Evolutionary conservation across 176 grass and related monocot species (phyloP), one percentile per base, ranked within the genome.

Genomic region (Hyparrhenia diplandra): DNA sequence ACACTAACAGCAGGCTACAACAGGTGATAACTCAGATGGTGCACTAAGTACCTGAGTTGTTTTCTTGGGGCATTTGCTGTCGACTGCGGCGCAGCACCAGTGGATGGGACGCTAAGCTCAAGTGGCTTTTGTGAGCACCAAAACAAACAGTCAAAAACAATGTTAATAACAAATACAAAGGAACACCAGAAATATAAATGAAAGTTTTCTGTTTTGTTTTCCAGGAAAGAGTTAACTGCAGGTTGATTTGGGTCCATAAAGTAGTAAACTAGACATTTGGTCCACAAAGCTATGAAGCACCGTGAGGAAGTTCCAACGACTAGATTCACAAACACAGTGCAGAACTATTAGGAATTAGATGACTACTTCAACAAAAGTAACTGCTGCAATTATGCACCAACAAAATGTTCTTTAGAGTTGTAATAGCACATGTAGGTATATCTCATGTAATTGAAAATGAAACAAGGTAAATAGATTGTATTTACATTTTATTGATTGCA

Each of bases 81-180:
- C 65, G 80, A 73, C 11, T 54, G 61, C 40, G 73, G 80, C 64
- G 65, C 61, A 57, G 71, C 47, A n/a, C 61, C 28, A 71, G 88
- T 69, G 39, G 62, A 79, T n/a, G 83, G 85, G 82, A n/a, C 82
- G 63, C 80, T 64, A 57, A 97, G 85, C 83, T 97, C 94, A 55
- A 82, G 66, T 57, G 82, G 36, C 91, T 97, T 75, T 77, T 79
- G 69, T 45, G 7, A 61, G 66, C n/a, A n/a, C 24, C 71, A 75
- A 75, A 77, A 69, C 13, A 88, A 74, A 71, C 3, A 0, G 34
- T 87, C 37, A 46, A 32, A 74, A 21, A 61, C n/a, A 83, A 9
- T 17, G 1, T 78, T 82, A 78, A 79, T 69, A 79, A 63, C 13
- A 52, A 67, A 73, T 36, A 63, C 64, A 66, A 34, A 76, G 34